phyloP scores from a whole-genome alignment of 805 yeast genomes.

The Starmerella sirachaensis region DNA sequence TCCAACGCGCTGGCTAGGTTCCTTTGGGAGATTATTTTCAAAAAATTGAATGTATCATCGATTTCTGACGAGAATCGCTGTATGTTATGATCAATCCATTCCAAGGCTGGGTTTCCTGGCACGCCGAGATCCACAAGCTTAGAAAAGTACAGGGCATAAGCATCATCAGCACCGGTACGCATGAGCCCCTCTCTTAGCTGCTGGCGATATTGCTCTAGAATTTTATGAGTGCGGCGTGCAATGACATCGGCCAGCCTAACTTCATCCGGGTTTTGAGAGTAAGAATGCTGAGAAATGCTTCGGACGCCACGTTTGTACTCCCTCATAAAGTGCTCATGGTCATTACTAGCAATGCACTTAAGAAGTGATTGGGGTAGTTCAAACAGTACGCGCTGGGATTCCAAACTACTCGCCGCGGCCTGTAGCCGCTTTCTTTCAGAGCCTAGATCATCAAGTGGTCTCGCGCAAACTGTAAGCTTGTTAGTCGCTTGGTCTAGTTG shows the following conservation, averaged over 20 bases:
- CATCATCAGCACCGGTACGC: slow-evolving; percentile 26
- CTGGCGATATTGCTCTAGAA: slow-evolving; percentile 43
- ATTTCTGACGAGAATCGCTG: slow-evolving; percentile 29
- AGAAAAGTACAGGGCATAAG: slow-evolving; percentile 33
- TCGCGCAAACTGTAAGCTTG: slow-evolving; percentile 41
- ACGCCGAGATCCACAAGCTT: slow-evolving; percentile 52
- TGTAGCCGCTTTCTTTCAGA: slow-evolving; percentile 39
- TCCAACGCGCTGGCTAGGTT: slow-evolving; percentile 9
- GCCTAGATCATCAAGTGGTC: slow-evolving; percentile 47
- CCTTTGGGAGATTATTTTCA: slow-evolving; percentile 6
- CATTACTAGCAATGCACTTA: slow-evolving; percentile 35
- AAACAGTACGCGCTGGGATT: slow-evolving; percentile 41
- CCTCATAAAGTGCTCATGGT: slow-evolving; percentile 45
- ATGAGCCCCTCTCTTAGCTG: slow-evolving; percentile 41
- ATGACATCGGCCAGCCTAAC: slow-evolving; percentile 37
- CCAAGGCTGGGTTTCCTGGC: slow-evolving; percentile 50
- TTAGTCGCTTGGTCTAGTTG: slow-evolving; percentile 40
- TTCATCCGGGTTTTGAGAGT: slow-evolving; percentile 13
- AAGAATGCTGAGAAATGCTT: slow-evolving; percentile 22
- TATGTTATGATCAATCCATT: slow-evolving; percentile 47
- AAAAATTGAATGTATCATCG: slow-evolving; percentile 10
- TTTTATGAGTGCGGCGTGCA: slow-evolving; percentile 44
- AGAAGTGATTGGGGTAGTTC: slow-evolving; percentile 44
- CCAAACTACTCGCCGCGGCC: slow-evolving; percentile 40
- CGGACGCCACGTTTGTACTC: slow-evolving; percentile 45